Percentiles rank a stretch among this genome's conserved stretches.
phyloP scores from a whole-genome alignment of 164 flowering plant species.

The Berberis thunbergii region DNA sequence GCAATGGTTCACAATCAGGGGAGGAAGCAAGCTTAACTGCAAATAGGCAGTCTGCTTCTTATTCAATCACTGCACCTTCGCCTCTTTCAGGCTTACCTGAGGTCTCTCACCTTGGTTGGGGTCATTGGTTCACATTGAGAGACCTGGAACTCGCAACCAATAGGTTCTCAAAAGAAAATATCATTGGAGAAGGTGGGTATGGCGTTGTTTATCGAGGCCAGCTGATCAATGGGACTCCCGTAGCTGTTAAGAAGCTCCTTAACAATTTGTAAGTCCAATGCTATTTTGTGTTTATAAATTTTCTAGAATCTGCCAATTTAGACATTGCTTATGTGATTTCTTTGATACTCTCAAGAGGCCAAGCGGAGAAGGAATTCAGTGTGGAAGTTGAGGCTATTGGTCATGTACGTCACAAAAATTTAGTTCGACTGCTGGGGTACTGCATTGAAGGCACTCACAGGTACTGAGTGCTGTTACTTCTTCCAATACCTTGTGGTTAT shows the following conservation, averaged over 20 bases:
- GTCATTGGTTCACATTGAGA: constrained; percentile 89
- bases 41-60: constrained; percentile 29
- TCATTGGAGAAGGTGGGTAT: constrained; percentile 90
- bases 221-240: constrained; percentile 69
- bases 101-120: constrained; percentile 91
- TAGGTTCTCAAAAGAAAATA: constrained; percentile 64
- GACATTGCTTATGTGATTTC: constrained; percentile 1
- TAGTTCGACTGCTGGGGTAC: constrained; percentile 85
- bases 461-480: constrained; percentile 22
- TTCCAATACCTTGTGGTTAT: neutral
- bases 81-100: constrained; percentile 77
- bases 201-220: constrained; percentile 76
- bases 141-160: constrained; percentile 76
- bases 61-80: constrained; percentile 49
- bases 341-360: constrained; percentile 43
- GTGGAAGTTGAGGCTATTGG: constrained; percentile 97
- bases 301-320: neutral
- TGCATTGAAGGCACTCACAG: constrained; percentile 91
- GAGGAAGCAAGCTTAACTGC: constrained; percentile 33
- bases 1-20: constrained; percentile 33
- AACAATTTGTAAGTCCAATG: constrained; percentile 63
- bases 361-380: constrained; percentile 88
- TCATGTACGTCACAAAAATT: constrained; percentile 86
- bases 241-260: constrained; percentile 84
- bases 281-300: neutral